Evolutionary conservation across 2,329 filamentous ascomycete species (phyloP), one percentile per base, ranked within the genome.

Genomic region (Karstenula rhodostoma): DNA sequence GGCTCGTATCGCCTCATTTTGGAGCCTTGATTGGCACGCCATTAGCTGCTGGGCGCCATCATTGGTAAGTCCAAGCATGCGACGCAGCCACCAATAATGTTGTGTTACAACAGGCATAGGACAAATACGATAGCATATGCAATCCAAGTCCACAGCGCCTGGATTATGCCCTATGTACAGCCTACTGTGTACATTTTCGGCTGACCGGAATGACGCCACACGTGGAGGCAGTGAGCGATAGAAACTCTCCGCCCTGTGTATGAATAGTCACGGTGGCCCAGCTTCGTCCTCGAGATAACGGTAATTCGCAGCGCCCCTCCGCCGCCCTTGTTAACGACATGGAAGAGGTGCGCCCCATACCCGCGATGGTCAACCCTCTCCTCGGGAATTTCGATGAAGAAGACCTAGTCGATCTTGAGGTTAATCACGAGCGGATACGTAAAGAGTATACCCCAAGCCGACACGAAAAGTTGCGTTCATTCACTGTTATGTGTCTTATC

Each of bases 401-500:
- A 27, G 51, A 55, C n/a, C 35, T 55, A 29, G 33, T 55, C 19
- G 35, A 43, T 55, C 17, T 55, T 19, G 51, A 55, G 12, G 25
- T 55, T 55, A 35, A 55, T 32, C 23, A 55, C 6, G 35, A 55
- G 40, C 51, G 51, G 40, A 55, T 44, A 22, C 25, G 51, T 33
- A 55, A 55, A 25, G 51, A 55, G 5, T 55, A 55, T 25, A 32
- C 51, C 5, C 51, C 51, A 32, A 43, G 35, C 29, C 51, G 35
- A 46, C 17, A 42, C 9, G 51, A 58, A 44, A 50, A 58, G 47
- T 6, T 58, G n/a, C 27, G 48, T 13, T 35, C 19, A 4, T 58
- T 58, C n/a, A 58, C 56, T 35, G 46, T 58, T 5, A 44, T 46
- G 13, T 58, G 56, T 33, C 47, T 58, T 29, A 52, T 58, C 12